These are phyloP conservation scores for Nannochloropsis oceanica DNA, from an alignment of 108 stramenopile species.

Conservation along the genomic window DNA sequence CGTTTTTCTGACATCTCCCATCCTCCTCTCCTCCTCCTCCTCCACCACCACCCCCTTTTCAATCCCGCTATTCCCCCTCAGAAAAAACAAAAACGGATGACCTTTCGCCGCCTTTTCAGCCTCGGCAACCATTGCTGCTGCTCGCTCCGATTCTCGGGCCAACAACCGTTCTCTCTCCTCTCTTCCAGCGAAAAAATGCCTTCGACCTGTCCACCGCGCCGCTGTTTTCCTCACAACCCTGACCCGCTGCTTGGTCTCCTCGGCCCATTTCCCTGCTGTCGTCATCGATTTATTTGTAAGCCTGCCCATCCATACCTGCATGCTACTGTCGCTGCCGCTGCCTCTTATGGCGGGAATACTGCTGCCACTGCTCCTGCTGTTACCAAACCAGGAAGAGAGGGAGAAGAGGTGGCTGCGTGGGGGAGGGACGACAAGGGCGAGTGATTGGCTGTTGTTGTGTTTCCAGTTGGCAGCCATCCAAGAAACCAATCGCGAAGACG, in stretches of 20 bases:
- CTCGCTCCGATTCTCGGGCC: background rate
- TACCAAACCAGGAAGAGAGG: background rate
- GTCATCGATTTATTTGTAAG: too few relatives aligned
- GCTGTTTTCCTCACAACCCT: background rate
- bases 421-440: background rate
- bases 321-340: too few relatives aligned
- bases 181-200: slow-evolving; percentile 14
- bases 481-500: background rate
- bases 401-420: background rate
- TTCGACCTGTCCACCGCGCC: slow-evolving; percentile 5
- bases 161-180: background rate
- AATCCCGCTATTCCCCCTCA: background rate
- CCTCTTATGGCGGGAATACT: background rate
- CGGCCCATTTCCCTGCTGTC: too few relatives aligned
- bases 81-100: background rate
- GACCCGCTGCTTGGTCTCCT: too few relatives aligned
- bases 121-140: background rate
- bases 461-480: background rate
- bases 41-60: background rate
- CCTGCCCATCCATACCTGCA: too few relatives aligned
- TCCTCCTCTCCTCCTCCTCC: background rate
- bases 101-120: background rate
- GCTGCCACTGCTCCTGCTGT: background rate
- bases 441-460: background rate
- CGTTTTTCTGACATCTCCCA: background rate